Evolutionary conservation across 129 eudicot species (phyloP).

Genomic region (Artemisia tridentata): DNA sequence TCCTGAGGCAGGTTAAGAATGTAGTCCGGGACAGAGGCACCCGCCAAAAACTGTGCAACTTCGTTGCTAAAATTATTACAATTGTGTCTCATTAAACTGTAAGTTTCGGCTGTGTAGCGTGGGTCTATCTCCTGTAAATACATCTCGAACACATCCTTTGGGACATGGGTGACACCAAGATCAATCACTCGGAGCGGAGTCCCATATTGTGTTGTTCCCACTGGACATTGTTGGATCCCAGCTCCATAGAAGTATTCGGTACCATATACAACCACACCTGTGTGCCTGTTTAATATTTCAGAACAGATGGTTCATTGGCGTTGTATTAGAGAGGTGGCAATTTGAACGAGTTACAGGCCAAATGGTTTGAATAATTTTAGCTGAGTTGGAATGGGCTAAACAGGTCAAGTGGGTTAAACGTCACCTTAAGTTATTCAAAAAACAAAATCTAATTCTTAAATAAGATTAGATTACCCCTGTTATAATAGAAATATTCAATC

Average conservation of each 20-base stretch:
- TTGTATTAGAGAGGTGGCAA: not conserved
- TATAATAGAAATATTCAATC: too few species aligned
- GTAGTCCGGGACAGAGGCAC: conserved; percentile 67
- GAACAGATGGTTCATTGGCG: not conserved
- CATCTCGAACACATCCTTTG: conserved; percentile 81
- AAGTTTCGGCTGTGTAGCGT: conserved; percentile 75
- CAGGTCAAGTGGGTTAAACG: not conserved
- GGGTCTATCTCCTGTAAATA: conserved; percentile 85
- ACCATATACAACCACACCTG: conserved; percentile 90
- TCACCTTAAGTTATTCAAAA: not conserved
- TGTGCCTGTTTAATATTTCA: conserved; percentile 55
- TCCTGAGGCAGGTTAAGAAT: conserved; percentile 85
- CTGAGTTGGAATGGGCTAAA: too few species aligned
- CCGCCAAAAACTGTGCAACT: conserved; percentile 86
- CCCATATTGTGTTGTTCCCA: conserved; percentile 76
- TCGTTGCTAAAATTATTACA: conserved; percentile 93
- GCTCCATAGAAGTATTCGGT: conserved; percentile 86
- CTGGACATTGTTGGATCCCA: conserved; percentile 70
- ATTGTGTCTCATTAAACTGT: conserved; percentile 80
- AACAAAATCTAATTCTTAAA: too few species aligned
- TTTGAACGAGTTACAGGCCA: not conserved
- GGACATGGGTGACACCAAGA: conserved; percentile 86
- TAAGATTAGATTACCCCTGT: too few species aligned
- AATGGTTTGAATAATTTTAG: not conserved
- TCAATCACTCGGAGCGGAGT: conserved; percentile 73